Evolutionary conservation across 768 basidiomycete genomes (phyloP).

Genomic region (Daedalea quercina): DNA sequence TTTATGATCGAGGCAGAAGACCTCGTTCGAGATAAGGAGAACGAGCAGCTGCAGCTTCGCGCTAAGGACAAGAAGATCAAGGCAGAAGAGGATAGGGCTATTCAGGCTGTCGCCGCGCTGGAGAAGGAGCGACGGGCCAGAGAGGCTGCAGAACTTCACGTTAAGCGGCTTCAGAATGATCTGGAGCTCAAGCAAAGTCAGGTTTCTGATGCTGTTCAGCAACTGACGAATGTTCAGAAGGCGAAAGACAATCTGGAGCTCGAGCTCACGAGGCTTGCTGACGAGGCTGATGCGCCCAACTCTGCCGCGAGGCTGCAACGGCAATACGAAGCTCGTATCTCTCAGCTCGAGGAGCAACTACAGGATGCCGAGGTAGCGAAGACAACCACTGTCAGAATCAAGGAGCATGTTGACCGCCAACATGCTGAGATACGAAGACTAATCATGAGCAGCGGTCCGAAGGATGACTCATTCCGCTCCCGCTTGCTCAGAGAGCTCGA

Average conservation of each 20-base stretch:
- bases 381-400: slow-evolving; percentile 45
- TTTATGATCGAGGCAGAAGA: slow-evolving; percentile 82
- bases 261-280: slow-evolving; percentile 60
- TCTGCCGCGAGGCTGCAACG: slow-evolving; percentile 56
- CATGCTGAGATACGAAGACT: slow-evolving; percentile 69
- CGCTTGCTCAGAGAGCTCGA: slow-evolving; percentile 59
- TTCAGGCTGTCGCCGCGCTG: slow-evolving; percentile 48
- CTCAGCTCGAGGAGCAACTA: slow-evolving; percentile 55
- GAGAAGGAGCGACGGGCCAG: slow-evolving; percentile 64
- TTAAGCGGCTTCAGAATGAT: slow-evolving; percentile 54
- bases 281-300: slow-evolving; percentile 45
- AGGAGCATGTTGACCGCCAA: slow-evolving; percentile 56
- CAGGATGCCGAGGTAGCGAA: slow-evolving; percentile 49
- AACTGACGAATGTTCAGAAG: slow-evolving; percentile 44
- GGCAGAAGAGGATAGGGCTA: slow-evolving; percentile 53
- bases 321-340: slow-evolving; percentile 56
- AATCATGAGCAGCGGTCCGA: slow-evolving; percentile 47
- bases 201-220: slow-evolving; percentile 46
- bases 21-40: slow-evolving; percentile 63
- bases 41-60: slow-evolving; percentile 57
- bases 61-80: slow-evolving; percentile 62
- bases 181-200: slow-evolving; percentile 51
- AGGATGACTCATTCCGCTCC: slow-evolving; percentile 55
- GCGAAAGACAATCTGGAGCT: slow-evolving; percentile 62
- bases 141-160: slow-evolving; percentile 58